These are phyloP conservation scores for Amaranthus cruentus DNA, from an alignment of 148 eudicot species.

Conservation along the genomic window DNA sequence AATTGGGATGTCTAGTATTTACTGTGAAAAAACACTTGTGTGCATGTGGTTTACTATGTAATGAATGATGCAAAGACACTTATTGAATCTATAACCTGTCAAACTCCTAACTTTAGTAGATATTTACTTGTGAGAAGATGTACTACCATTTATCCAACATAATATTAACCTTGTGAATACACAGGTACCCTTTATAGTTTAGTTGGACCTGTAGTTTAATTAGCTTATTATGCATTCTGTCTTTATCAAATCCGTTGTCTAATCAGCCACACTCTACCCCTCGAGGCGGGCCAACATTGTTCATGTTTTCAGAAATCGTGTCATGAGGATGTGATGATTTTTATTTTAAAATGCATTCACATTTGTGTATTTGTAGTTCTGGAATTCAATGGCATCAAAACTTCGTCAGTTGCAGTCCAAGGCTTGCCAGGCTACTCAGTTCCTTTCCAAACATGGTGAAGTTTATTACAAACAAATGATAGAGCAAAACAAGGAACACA, in stretches of 20 bases:
- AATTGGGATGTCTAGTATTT: too few species aligned
- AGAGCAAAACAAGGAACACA: slow-evolving; percentile 62
- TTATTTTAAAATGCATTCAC: not conserved
- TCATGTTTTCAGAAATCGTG: not conserved
- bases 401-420: slow-evolving; percentile 45
- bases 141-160: too few species aligned
- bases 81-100: too few species aligned
- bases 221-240: not conserved
- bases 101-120: too few species aligned
- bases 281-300: not conserved
- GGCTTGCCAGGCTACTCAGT: slow-evolving; percentile 48
- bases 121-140: too few species aligned
- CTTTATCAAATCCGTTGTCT: not conserved
- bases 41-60: too few species aligned
- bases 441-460: slow-evolving; percentile 37
- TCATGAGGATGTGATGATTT: not conserved
- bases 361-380: slow-evolving; percentile 12
- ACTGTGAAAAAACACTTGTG: too few species aligned
- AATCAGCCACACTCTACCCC: too few species aligned
- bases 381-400: slow-evolving; percentile 53
- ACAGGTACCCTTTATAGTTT: too few species aligned
- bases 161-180: too few species aligned
- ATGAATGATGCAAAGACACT: too few species aligned
- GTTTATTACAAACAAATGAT: slow-evolving; percentile 54
- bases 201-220: too few species aligned